Base-by-base conservation (phyloP, 331 rosid genomes). In the Stylosanthes scabra region DNA sequence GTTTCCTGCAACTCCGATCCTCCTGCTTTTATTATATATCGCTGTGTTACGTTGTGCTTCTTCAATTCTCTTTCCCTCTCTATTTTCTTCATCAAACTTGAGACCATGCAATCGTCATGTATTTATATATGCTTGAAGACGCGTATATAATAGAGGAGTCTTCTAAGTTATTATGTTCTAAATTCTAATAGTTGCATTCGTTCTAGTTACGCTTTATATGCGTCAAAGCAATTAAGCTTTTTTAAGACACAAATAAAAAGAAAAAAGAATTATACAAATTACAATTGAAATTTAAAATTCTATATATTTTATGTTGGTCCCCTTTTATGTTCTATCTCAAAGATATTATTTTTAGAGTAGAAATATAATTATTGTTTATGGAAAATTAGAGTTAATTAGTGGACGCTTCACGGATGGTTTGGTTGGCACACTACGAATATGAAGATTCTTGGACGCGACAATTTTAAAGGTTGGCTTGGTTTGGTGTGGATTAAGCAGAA, bases 121-220 rank as follows among this genome's bases (percentile, higher is more conserved):
- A 52, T 52, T 6, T 67, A 31, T 27, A 47, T 47, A n/a, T 47
- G 7, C n/a, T 64, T 34, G 20, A 11, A n/a, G 52, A 9, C 25
- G 11, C 25, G 25, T 20, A 20, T 1, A 20, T 20, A 20, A 2
- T 20, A 49, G 59, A 65, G 42, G 7, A 16, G 28, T 31, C 68
- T 59, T 71, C 44, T 15, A 59, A 55, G 62, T 68, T 50, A 66
- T 76, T 60, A 14, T 50, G 55, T 78, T 45, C 60, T 52, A 20
- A 20, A 20, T 20, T 20, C 25, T 20, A 20, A 20, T 20, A 20
- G 25, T 20, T 20, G 25, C 25, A 20, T 20, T 20, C 25, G 25
- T 20, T 20, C 25, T 20, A 20, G 25, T 0, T 20, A 20, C 25
- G 25, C 25, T 20, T 20, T 20, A 20, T 20, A 63, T 80, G 61